Percentiles rank a stretch among this genome's conserved stretches.
These are phyloP conservation scores for Cercis canadensis DNA, from an alignment of 306 rosid species.

Conservation along the genomic window DNA sequence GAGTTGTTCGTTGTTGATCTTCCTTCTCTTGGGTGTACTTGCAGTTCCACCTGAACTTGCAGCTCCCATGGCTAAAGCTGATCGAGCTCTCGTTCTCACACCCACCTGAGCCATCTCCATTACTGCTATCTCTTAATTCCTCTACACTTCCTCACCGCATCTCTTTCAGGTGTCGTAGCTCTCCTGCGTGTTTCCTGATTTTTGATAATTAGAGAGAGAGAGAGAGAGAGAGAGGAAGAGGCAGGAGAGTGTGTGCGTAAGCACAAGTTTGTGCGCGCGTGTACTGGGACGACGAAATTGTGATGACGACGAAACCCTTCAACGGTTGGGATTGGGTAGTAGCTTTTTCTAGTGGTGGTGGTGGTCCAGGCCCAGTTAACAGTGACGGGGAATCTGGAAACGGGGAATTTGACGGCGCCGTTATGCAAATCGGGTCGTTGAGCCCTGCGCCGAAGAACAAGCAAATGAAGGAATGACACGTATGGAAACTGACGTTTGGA, in stretches of 20 bases:
- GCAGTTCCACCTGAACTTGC: conserved; percentile 5
- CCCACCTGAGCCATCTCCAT: conserved; percentile 67
- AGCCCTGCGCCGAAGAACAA: conserved; percentile 35
- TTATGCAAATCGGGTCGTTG: conserved; percentile 50
- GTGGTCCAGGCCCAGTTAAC: conserved; percentile 74
- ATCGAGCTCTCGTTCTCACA: conserved; percentile 59
- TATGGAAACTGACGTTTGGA: conserved; percentile 5
- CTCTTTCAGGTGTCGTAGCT: conserved; percentile 35
- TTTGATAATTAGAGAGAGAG: conserved; percentile 44
- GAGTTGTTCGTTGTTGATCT: conserved; percentile 37
- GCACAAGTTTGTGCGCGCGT: conserved; percentile 36
- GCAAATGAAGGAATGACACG: conserved; percentile 47
- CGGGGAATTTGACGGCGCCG: conserved; percentile 97
- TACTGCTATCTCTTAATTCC: conserved; percentile 44
- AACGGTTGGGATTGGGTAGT: conserved; percentile 61
- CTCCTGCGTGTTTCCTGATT: conserved; percentile 15
- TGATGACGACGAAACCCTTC: conserved; percentile 43
- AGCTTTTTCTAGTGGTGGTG: conserved; percentile 37
- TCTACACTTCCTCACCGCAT: conserved; percentile 46
- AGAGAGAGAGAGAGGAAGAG: not conserved
- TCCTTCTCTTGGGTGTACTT: conserved; percentile 49
- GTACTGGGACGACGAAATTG: conserved; percentile 48
- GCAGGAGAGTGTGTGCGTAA: conserved; percentile 25
- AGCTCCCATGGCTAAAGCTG: conserved; percentile 53
- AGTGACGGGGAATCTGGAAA: conserved; percentile 75